phyloP scores from a whole-genome alignment of 129 eudicot genomes.

The Chrysanthemum makinoi region DNA sequence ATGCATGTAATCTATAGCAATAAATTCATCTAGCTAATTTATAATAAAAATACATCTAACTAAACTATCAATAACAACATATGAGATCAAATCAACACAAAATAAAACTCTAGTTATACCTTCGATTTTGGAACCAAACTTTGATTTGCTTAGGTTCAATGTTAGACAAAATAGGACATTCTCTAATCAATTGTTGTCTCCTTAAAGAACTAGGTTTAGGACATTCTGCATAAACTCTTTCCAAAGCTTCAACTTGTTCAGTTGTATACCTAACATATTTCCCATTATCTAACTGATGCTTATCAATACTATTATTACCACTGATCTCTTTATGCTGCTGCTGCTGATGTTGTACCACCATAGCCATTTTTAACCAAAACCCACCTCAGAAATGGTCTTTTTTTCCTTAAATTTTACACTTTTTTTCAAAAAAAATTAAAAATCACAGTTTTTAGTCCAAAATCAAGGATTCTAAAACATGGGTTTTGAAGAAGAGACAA shows the following conservation, averaged over 20 bases:
- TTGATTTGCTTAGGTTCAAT: constrained; percentile 96
- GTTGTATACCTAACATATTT: constrained; percentile 94
- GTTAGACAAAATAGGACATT: constrained; percentile 80
- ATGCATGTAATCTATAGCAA: constrained; percentile 12
- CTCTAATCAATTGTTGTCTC: constrained; percentile 85
- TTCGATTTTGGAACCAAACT: constrained; percentile 93
- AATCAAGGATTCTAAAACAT: not conserved
- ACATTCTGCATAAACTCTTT: constrained; percentile 83
- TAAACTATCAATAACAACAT: no score
- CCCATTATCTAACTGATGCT: constrained; percentile 67
- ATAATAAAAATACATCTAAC: constrained; percentile 6
- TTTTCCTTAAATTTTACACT: not conserved
- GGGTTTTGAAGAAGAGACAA: constrained; percentile 1
- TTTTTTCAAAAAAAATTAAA: no score
- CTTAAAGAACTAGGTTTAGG: constrained; percentile 85
- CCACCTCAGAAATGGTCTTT: constrained; percentile 13
- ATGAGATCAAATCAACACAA: not conserved
- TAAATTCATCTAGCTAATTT: no score
- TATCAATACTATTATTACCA: constrained; percentile 38
- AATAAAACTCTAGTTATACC: constrained; percentile 40
- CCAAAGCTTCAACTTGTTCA: constrained; percentile 92
- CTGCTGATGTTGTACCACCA: constrained; percentile 50
- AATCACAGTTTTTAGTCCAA: no score
- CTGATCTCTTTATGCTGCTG: constrained; percentile 55
- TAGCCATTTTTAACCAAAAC: constrained; percentile 42